Conservation (phyloP, 2,329 filamentous ascomycete genomes). For the Fusarium sp. region DNA sequence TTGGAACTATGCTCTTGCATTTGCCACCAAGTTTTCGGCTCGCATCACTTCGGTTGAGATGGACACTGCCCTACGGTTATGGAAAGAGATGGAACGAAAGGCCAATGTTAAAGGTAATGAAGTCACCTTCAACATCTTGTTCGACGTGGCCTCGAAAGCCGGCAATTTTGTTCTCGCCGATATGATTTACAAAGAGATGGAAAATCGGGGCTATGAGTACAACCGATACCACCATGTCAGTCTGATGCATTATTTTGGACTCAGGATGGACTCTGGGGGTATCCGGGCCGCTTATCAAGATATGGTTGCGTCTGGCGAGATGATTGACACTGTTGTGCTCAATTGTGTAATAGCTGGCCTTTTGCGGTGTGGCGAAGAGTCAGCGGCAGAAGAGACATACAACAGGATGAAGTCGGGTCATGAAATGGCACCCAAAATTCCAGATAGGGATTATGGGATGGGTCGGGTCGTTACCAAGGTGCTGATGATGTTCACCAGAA, state of each 20-base stretch:
- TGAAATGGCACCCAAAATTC: slow-evolving; percentile 56
- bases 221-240: slow-evolving; percentile 87
- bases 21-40: slow-evolving; percentile 80
- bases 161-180: slow-evolving; percentile 88
- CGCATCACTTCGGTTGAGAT: slow-evolving; percentile 72
- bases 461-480: slow-evolving; percentile 67
- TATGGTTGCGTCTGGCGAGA: slow-evolving; percentile 87
- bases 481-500: slow-evolving; percentile 70
- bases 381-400: slow-evolving; percentile 85
- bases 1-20: slow-evolving; percentile 89
- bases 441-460: slow-evolving; percentile 63
- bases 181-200: slow-evolving; percentile 88
- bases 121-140: slow-evolving; percentile 95
- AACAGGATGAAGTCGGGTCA: slow-evolving; percentile 82
- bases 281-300: slow-evolving; percentile 84
- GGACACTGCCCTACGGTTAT: slow-evolving; percentile 78
- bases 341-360: slow-evolving; percentile 89
- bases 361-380: slow-evolving; percentile 81
- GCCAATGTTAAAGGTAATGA: slow-evolving; percentile 76
- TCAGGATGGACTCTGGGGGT: slow-evolving; percentile 79
- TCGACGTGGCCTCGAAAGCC: slow-evolving; percentile 88
- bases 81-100: slow-evolving; percentile 89
- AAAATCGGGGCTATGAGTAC: slow-evolving; percentile 74
- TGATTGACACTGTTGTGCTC: slow-evolving; percentile 88
- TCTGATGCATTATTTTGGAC: slow-evolving; percentile 86